Base-by-base conservation (phyloP, 2,329 filamentous ascomycete genomes). In the Penicillium sp. region DNA sequence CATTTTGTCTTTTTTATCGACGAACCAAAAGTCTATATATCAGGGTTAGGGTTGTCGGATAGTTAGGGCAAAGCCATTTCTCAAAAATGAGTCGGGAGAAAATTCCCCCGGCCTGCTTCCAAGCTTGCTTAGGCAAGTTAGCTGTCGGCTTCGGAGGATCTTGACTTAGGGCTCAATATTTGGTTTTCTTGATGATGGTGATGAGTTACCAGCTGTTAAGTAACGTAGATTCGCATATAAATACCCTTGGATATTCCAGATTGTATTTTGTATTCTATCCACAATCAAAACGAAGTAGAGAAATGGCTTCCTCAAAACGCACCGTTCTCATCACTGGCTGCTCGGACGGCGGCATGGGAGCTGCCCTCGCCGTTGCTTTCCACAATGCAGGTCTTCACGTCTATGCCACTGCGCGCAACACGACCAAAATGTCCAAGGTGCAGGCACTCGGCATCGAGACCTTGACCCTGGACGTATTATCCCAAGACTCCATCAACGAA, bases 321-420 rank as follows among this genome's bases (percentile, higher is more conserved):
- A 52, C 55, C 7, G 55, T 57, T 18, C 55, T 57, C 35, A 57
- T 53, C 24, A 57, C 50, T 7, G 55, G 55, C 38, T 57, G 50
- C 46, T 57, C 55, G 20, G 55, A 53, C 23, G 55, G 55, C 23
- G 50, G 45, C 35, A 57, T 57, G 43, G 55, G 50, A 16, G 23
- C 45, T 43, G 55, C 55, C 9, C 50, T 57, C 18, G 55, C 55
- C 16, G 23, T 52, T 42, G 55, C 55, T 20, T 57, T 57, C 50
- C 55, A 53, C 26, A 21, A 52, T 3, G 55, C 55, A 3, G 50
- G 50, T 5, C 45, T 49, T 20, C 30, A 53, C 14, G 55, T 53
- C 8, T 52, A 48, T 21, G 55, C 55, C 8, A 57, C 55, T 6
- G 43, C 55, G 2, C 55, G 55, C 7, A 53, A 48, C 35, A 28